Base-by-base conservation (phyloP, 768 basidiomycete species). In the Suillus plorans region DNA sequence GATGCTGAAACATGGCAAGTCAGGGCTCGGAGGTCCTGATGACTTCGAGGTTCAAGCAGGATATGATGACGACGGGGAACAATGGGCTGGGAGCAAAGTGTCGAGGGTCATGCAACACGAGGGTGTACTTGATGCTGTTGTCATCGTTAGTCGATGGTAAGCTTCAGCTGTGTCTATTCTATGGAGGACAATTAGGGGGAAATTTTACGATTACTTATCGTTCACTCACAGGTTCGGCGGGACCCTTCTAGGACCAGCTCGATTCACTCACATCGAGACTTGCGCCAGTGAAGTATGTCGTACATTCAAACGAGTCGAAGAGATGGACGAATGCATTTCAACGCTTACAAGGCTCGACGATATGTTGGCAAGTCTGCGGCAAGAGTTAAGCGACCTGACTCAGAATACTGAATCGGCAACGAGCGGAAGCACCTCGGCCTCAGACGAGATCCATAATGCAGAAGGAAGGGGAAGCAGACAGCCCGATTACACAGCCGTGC, bases 91-190 rank as follows among this genome's bases (percentile, higher is more conserved):
- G 34, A 80, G 77, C 18, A 83, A 81, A 65, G 80, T 92, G 36
- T 72, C 91, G 67, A 85, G 82, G 68, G 84, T 86, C 14, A 90
- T 95, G 89, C 82, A 86, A 69, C 78, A 80, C n/a, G 82, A 86
- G 66, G 88, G 86, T 2, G 81, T 88, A 20, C 81, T 94, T 34
- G 93, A 95, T 72, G 91, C 89, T 10, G 89, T 90, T 4, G 88
- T 94, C 13, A 81, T 94, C 66, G 89, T 94, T 45, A 89, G 85
- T 75, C 85, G 93, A 64, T 91, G 92, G 91, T 92, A 73, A 67
- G 79, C 71, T 13, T 28, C 55, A 59, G 9, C 4, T n/a, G 14
- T 20, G 16, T 34, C 16, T 13, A 22, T 31, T 28, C 31, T 37
- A 28, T 22, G 37, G 13, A 28, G 28, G 36, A 41, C 16, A 31